Evolutionary conservation across 2,329 filamentous ascomycete genomes (phyloP), one percentile per base, ranked within the genome.

Genomic region (Dactylella cylindrospora): DNA sequence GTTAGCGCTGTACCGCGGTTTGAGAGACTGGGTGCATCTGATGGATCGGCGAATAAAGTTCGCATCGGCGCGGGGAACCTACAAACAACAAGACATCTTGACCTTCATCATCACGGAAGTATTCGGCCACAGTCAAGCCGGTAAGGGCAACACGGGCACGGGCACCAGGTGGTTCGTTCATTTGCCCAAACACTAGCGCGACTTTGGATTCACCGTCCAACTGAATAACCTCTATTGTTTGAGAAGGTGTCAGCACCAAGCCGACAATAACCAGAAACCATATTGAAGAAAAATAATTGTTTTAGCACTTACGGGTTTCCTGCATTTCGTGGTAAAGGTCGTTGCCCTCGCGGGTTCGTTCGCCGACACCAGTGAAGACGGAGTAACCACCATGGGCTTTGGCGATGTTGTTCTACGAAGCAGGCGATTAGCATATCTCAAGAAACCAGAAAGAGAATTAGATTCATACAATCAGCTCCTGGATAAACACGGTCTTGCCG

Each of bases 271-370:
- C 39, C 45, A 44, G 38, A 29, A 25, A 19, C 19, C n/a, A 29
- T 13, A 39, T 22, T 8, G 33, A 19, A 6, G 8, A 38, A 46
- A 13, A 23, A 32, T 36, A n/a, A 17, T 3, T 7, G 10, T 3
- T 15, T 19, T 25, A 26, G 2, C 53, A 64, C 68, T 25, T 67
- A 67, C 68, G 89, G 71, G 93, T 98, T 81, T 98, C 91, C 83
- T 97, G 93, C 93, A 98, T 98, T 84, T 98, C 93, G 81, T 98
- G 91, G 86, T 98, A 98, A 83, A 98, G 79, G 85, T 98, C 93
- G 85, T 98, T 98, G 84, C 93, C 93, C 85, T 98, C 93, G 89
- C 93, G 93, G 76, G 93, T 98, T 83, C 93, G 91, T 86, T 98
- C 93, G 77, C 93, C 93, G 79, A 98, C 93, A 91, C 93, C 93